phyloP scores from a whole-genome alignment of 441 rosid genomes.

The Croton laevigatus region DNA sequence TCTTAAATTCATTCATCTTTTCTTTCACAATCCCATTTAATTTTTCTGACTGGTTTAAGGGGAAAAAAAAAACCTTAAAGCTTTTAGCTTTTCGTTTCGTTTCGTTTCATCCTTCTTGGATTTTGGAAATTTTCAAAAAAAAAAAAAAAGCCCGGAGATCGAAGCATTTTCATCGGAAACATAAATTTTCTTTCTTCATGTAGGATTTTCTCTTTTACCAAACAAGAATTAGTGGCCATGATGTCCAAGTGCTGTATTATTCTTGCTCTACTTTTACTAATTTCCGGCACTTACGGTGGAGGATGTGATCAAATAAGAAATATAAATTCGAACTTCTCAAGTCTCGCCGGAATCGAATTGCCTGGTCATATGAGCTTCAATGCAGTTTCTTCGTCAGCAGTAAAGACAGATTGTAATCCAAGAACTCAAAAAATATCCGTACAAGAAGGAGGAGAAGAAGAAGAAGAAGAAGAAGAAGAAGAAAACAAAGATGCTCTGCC shows the following conservation, averaged over 20 bases:
- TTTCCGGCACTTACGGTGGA: constrained; percentile 33
- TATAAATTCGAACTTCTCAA: constrained; percentile 37
- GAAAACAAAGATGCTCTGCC: not conserved
- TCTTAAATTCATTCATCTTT: not conserved
- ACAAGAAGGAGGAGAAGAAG: constrained; percentile 9
- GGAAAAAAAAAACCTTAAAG: not conserved
- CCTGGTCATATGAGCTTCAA: constrained; percentile 60
- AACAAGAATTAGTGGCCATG: constrained; percentile 38
- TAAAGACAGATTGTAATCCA: constrained; percentile 49
- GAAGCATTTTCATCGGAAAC: not conserved
- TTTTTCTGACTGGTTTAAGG: not conserved
- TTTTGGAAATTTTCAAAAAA: not conserved
- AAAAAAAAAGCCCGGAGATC: not conserved
- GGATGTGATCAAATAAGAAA: constrained; percentile 24
- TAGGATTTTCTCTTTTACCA: constrained; percentile 23
- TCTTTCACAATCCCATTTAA: not conserved
- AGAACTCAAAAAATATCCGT: constrained; percentile 10
- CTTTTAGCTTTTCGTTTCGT: not conserved
- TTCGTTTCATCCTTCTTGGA: not conserved
- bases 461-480: constrained; percentile 13
- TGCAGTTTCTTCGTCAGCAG: constrained; percentile 53
- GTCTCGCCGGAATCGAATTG: constrained; percentile 59
- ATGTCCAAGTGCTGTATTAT: constrained; percentile 33
- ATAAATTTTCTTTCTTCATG: constrained; percentile 7
- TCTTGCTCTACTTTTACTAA: constrained; percentile 36